Conservation (phyloP, 208 protist species). For the Wallacemonas sp. region DNA sequence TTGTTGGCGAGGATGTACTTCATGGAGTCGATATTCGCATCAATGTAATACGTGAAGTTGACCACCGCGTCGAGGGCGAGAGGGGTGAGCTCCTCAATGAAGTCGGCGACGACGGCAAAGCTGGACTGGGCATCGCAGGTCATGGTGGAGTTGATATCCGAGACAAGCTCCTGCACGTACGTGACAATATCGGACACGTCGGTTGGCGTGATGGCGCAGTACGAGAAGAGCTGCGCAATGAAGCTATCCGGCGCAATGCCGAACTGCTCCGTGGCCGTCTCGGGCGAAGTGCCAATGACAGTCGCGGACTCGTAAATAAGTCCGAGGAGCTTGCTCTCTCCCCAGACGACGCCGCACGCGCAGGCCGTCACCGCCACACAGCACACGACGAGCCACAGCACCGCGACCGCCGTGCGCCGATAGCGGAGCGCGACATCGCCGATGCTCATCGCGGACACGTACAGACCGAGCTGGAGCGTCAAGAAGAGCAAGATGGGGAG, state of each 20-base stretch:
- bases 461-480: constrained; percentile 32
- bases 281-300: constrained; percentile 26
- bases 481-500: constrained; percentile 39
- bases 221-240: constrained; percentile 30
- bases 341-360: constrained; percentile 31
- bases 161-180: constrained; percentile 28
- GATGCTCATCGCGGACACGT: constrained; percentile 25
- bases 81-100: constrained; percentile 23
- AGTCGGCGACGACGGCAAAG: constrained; percentile 16
- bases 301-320: constrained; percentile 26
- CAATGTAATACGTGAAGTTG: constrained; percentile 33
- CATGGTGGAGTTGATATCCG: constrained; percentile 22
- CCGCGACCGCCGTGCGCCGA: constrained; percentile 15
- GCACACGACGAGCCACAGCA: constrained; percentile 34
- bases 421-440: constrained; percentile 25
- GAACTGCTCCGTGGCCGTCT: constrained; percentile 14
- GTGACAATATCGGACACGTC: constrained; percentile 22
- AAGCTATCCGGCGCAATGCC: constrained; percentile 26
- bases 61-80: constrained; percentile 24
- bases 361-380: constrained; percentile 30
- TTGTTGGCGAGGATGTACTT: constrained; percentile 24
- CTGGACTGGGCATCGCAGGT: constrained; percentile 19
- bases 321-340: constrained; percentile 14
- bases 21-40: constrained; percentile 25
- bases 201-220: constrained; percentile 27